Base-by-base conservation (phyloP, 2,329 filamentous ascomycete species). In the Phyllosticta citrichinensis region DNA sequence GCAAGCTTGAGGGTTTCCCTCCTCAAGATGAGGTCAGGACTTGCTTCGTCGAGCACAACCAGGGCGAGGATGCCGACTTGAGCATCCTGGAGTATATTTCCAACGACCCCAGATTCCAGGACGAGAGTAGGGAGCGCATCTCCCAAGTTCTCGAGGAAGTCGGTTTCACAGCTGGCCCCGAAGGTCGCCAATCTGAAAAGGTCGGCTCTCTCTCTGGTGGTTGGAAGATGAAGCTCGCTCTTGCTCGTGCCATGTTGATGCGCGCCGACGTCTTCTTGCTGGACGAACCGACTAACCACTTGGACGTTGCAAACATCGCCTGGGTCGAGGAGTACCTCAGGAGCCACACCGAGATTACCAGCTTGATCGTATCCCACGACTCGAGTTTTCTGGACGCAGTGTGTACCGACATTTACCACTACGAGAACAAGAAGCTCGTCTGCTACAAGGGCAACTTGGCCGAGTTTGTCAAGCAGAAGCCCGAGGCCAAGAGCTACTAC, bases 181-280 rank as follows among this genome's bases (percentile, higher is more conserved):
- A 94, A 66, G 94, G 93, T 63, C 86, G 91, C 63, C 94, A 97
- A 75, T 83, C 87, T 5, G 86, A 97, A 73, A 89, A 88, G 68
- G 94, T 99, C 62, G 94, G 94, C 67, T 97, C 93, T 20, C 79
- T 99, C 40, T 97, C 94, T 52, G 94, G 94, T 77, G 94, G 94
- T 73, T 99, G 94, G 94, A 97, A 97, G 84, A 99, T 99, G 94
- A 99, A 99, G 85, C 80, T 99, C 64, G 94, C 94, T 66, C 78
- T 99, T 74, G 94, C 94, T 58, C 86, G 94, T 69, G 94, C 94
- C 65, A 97, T 99, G 92, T 83, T 99, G 70, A 89, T 94, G 81
- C 89, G 87, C 71, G 93, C 94, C n/a, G 94, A 99, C 73, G 92
- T 99, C 57, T 83, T 99, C 62, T 81, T 99, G 57, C 85, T 99